These are phyloP conservation scores for Dorcoceras hygrometricum DNA, from an alignment of 257 asterid genomes.

Conservation along the genomic window DNA sequence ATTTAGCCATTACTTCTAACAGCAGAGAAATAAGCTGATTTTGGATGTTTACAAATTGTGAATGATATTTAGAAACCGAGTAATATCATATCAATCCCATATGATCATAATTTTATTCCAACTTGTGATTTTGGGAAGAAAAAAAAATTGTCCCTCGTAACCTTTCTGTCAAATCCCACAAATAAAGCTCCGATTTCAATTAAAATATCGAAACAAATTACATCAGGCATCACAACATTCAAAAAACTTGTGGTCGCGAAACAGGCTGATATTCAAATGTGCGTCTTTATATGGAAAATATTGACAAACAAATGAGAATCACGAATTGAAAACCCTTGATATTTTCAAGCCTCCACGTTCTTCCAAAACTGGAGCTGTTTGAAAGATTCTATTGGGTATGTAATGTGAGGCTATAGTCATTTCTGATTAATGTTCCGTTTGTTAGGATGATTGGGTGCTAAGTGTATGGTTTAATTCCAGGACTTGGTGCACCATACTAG, in stretches of 20 bases:
- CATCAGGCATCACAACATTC: not conserved
- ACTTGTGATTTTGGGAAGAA: not conserved
- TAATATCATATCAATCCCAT: not conserved
- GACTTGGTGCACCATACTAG: slow-evolving; percentile 36
- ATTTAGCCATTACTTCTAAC: too few relatives aligned
- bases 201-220: not conserved
- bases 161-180: slow-evolving; percentile 1
- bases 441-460: slow-evolving; percentile 21
- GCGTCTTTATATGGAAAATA: not conserved
- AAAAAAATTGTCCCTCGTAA: not conserved
- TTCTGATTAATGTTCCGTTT: slow-evolving; percentile 1
- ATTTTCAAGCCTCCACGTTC: slow-evolving; percentile 22
- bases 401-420: slow-evolving; percentile 35
- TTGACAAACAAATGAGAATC: slow-evolving; percentile 1
- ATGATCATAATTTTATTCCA: not conserved
- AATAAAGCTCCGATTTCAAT: not conserved
- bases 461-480: slow-evolving; percentile 39
- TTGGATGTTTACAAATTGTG: not conserved
- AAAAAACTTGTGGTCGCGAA: not conserved
- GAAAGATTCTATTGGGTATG: not conserved
- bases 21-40: not conserved
- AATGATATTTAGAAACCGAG: not conserved
- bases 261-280: not conserved
- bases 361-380: slow-evolving; percentile 16
- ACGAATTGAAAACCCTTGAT: slow-evolving; percentile 4